Evolutionary conservation across 2,329 filamentous ascomycete genomes (phyloP).

Genomic region (Cladosporium oxysporum): DNA sequence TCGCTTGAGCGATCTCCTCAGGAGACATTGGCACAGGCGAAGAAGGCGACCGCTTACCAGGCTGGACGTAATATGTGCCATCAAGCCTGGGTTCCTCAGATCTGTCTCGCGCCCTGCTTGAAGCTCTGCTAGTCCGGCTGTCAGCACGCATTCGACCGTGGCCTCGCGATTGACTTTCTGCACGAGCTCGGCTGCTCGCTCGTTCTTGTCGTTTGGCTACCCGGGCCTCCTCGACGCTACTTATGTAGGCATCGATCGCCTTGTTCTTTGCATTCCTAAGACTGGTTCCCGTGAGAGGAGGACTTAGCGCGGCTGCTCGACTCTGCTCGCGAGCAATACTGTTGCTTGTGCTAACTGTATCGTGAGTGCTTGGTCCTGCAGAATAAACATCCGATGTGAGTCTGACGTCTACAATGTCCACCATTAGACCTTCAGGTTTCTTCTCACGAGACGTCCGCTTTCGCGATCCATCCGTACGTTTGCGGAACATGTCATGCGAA

Average conservation of each 20-base stretch:
- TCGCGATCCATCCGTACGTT: slow-evolving; percentile 61
- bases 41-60: slow-evolving; percentile 82
- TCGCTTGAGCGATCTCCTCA: no score
- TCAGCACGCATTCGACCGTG: slow-evolving; percentile 37
- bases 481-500: slow-evolving; percentile 63
- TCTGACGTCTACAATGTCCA: slow-evolving; percentile 48
- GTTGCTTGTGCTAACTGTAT: slow-evolving; percentile 11
- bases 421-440: slow-evolving; percentile 70
- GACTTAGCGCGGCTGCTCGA: slow-evolving; percentile 48
- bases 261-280: slow-evolving; percentile 60
- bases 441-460: slow-evolving; percentile 72
- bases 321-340: slow-evolving; percentile 16
- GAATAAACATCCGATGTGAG: slow-evolving; percentile 35
- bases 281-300: slow-evolving; percentile 47
- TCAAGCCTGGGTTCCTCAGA: slow-evolving; percentile 73
- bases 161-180: slow-evolving; percentile 52
- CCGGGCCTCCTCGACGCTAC: slow-evolving; percentile 73
- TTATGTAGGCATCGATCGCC: slow-evolving; percentile 81
- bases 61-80: slow-evolving; percentile 67
- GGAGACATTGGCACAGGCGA: slow-evolving; percentile 94
- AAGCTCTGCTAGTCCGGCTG: slow-evolving; percentile 41
- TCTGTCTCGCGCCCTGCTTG: slow-evolving; percentile 46
- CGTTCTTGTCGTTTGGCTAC: slow-evolving; percentile 40
- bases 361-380: slow-evolving; percentile 26
- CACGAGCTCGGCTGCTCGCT: slow-evolving; percentile 46